phyloP scores from a whole-genome alignment of 768 basidiomycete genomes.

The Gloeostereum incarnatum region DNA sequence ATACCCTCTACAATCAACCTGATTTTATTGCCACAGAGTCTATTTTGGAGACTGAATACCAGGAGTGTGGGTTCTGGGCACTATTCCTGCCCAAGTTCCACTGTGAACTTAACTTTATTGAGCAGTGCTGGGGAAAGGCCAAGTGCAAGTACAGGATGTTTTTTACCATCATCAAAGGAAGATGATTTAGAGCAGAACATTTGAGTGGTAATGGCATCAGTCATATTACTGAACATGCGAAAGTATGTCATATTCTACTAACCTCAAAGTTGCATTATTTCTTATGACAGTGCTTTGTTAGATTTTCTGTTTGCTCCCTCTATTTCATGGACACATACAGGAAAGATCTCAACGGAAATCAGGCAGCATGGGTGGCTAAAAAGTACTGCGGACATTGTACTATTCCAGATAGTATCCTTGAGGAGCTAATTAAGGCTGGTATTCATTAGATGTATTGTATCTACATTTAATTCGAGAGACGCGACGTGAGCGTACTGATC shows the following conservation, averaged over 20 bases:
- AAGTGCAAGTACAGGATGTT: slow-evolving; percentile 17
- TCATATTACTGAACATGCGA: slow-evolving; percentile 18
- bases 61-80: slow-evolving; percentile 12
- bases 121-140: slow-evolving; percentile 24
- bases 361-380: slow-evolving; percentile 16
- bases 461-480: no score
- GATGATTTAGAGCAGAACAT: slow-evolving; percentile 23
- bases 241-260: slow-evolving; percentile 7
- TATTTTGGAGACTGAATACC: slow-evolving; percentile 11
- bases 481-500: no score
- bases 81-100: slow-evolving; percentile 21
- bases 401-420: slow-evolving; percentile 10
- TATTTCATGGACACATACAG: slow-evolving; percentile 15
- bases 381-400: slow-evolving; percentile 14
- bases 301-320: slow-evolving; percentile 15
- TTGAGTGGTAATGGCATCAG: slow-evolving; percentile 14
- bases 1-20: slow-evolving; percentile 15
- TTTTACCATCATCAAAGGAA: slow-evolving; percentile 16
- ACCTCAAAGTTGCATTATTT: neutral
- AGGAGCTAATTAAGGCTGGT: slow-evolving; percentile 6
- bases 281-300: slow-evolving; percentile 3
- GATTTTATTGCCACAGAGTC: slow-evolving; percentile 18
- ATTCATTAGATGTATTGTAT: no score
- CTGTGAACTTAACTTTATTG: slow-evolving; percentile 27
- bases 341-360: slow-evolving; percentile 10